Evolutionary conservation across 306 rosid genomes (phyloP).

Genomic region (Malus sieversii): DNA sequence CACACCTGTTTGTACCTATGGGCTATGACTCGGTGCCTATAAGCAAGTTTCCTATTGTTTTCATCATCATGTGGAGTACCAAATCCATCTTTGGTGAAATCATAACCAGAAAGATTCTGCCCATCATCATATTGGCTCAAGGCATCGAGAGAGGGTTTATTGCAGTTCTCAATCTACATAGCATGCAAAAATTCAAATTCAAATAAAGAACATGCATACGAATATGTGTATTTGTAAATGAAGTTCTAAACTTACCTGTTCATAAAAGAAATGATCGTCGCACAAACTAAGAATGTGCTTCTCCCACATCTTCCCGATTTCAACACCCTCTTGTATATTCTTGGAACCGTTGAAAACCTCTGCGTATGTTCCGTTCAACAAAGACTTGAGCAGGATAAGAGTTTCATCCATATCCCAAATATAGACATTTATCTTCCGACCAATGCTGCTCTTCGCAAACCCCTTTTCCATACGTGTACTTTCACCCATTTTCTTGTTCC

Average conservation of each 20-base stretch:
- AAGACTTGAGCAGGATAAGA: slow-evolving; percentile 74
- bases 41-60: slow-evolving; percentile 74
- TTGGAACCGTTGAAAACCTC: slow-evolving; percentile 59
- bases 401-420: slow-evolving; percentile 99
- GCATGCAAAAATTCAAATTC: neutral
- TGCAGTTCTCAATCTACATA: slow-evolving; percentile 76
- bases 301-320: slow-evolving; percentile 84
- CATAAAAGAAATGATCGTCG: slow-evolving; percentile 79
- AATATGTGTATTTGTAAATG: neutral
- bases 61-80: slow-evolving; percentile 48
- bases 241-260: slow-evolving; percentile 48
- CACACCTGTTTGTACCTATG: slow-evolving; percentile 58
- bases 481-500: slow-evolving; percentile 36
- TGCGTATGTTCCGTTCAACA: slow-evolving; percentile 67
- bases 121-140: slow-evolving; percentile 66
- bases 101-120: slow-evolving; percentile 65
- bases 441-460: slow-evolving; percentile 15
- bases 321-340: slow-evolving; percentile 65
- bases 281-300: slow-evolving; percentile 67
- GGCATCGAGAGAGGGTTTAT: slow-evolving; percentile 60
- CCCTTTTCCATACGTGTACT: slow-evolving; percentile 15
- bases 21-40: slow-evolving; percentile 69
- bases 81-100: slow-evolving; percentile 67
- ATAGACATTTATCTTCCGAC: slow-evolving; percentile 48
- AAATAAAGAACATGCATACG: neutral